Conservation (phyloP, 148 eudicot genomes). For the Rhododendron williamsianum region DNA sequence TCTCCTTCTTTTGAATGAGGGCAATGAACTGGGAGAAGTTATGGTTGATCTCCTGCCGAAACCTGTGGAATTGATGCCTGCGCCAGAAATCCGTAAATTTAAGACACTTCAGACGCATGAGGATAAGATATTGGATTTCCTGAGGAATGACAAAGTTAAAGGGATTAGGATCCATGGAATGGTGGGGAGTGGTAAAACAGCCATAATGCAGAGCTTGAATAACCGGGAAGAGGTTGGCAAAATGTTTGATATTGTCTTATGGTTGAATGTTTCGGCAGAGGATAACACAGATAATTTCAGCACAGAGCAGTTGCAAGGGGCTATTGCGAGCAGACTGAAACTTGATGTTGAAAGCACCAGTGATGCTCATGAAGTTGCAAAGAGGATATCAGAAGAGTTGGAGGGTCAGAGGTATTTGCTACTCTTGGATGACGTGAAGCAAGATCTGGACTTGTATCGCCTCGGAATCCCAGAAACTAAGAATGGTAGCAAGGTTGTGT, state of each 20-base stretch:
- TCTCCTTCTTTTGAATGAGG: neutral
- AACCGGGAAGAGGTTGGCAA: slow-evolving; percentile 8
- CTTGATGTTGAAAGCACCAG: neutral
- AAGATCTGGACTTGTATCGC: neutral
- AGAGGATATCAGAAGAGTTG: slow-evolving; percentile 2
- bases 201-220: slow-evolving; percentile 16
- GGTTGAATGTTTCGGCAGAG: slow-evolving; percentile 12
- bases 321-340: slow-evolving; percentile 10
- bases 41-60: neutral
- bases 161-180: slow-evolving; percentile 10
- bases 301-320: slow-evolving; percentile 10
- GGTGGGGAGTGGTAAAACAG: slow-evolving; percentile 17
- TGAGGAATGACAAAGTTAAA: slow-evolving; percentile 7
- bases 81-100: neutral
- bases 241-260: slow-evolving; percentile 11
- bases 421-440: no score
- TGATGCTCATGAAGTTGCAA: neutral
- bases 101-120: neutral
- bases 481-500: slow-evolving; percentile 15
- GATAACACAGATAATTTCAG: slow-evolving; percentile 7
- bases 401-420: no score
- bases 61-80: neutral
- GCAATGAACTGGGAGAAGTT: neutral
- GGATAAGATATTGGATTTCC: neutral
- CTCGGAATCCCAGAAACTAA: slow-evolving; percentile 1